Evolutionary conservation across 345 rosid genomes (phyloP).

Genomic region (Limnanthes douglasii): DNA sequence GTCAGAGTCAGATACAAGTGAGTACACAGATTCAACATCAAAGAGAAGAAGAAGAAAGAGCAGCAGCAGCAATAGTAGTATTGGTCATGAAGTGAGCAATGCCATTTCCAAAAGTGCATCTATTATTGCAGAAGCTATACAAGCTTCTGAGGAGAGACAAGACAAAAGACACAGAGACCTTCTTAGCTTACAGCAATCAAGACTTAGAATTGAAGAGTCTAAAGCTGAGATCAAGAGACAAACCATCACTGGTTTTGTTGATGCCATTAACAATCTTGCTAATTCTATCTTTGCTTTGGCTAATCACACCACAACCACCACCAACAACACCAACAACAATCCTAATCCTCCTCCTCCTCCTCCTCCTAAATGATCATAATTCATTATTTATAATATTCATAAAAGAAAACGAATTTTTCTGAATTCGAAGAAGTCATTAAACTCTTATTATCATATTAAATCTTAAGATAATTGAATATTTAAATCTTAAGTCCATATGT

Average conservation of each 20-base stretch:
- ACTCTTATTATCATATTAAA: no score
- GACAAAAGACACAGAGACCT: slow-evolving; percentile 62
- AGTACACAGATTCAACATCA: slow-evolving; percentile 57
- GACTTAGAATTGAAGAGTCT: slow-evolving; percentile 53
- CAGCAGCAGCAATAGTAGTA: slow-evolving; percentile 10
- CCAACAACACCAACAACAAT: no score
- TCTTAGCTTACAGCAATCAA: slow-evolving; percentile 45
- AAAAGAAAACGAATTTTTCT: no score
- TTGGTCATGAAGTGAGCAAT: slow-evolving; percentile 23
- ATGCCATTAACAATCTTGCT: slow-evolving; percentile 77
- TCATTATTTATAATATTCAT: no score
- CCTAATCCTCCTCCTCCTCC: no score
- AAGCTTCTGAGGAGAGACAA: slow-evolving; percentile 48
- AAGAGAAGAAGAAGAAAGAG: slow-evolving; percentile 42
- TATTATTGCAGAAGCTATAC: slow-evolving; percentile 66
- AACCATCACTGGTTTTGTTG: slow-evolving; percentile 53
- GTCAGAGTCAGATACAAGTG: slow-evolving; percentile 74
- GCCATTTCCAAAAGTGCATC: slow-evolving; percentile 69
- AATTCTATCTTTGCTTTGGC: slow-evolving; percentile 64
- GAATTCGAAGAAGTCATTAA: no score
- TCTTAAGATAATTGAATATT: no score
- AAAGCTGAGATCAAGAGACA: slow-evolving; percentile 41
- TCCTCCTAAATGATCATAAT: no score
- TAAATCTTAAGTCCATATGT: no score
- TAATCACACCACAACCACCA: no score